Evolutionary conservation across 495 filamentous ascomycete species (phyloP).

Genomic region (Articulospora tetracladia): DNA sequence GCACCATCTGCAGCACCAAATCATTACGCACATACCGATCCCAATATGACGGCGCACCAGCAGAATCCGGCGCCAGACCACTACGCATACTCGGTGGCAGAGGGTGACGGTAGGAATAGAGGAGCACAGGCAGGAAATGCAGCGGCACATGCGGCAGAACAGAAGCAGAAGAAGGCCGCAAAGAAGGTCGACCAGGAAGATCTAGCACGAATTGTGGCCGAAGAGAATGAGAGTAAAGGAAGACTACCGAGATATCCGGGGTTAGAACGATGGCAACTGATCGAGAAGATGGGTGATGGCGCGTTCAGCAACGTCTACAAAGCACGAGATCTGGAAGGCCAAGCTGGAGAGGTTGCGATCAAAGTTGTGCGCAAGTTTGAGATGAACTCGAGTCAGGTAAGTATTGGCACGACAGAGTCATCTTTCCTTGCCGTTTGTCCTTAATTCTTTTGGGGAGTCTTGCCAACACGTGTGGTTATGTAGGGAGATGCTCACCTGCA

Average conservation of each 20-base stretch:
- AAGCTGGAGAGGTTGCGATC: conserved; percentile 83
- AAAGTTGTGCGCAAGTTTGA: conserved; percentile 98
- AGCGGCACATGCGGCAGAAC: conserved; percentile 49
- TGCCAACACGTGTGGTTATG: conserved; percentile 21
- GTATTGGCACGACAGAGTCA: conserved; percentile 34
- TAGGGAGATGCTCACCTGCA: conserved; percentile 87
- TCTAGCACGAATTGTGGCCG: conserved; percentile 80
- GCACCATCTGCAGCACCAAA: conserved; percentile 37
- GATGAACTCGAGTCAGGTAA: conserved; percentile 97
- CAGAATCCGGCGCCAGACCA: conserved; percentile 42
- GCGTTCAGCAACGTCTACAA: conserved; percentile 99
- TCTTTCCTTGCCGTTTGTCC: conserved; percentile 19
- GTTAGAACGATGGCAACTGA: conserved; percentile 80
- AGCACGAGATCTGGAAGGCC: conserved; percentile 65
- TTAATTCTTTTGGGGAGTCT: conserved; percentile 9
- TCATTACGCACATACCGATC: conserved; percentile 51
- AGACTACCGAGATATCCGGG: conserved; percentile 91
- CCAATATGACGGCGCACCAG: conserved; percentile 41
- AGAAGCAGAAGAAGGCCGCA: conserved; percentile 37
- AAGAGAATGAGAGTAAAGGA: conserved; percentile 78
- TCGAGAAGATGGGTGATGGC: conserved; percentile 99
- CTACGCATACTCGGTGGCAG: conserved; percentile 51
- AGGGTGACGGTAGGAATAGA: conserved; percentile 52
- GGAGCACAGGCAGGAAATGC: conserved; percentile 60
- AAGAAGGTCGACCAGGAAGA: conserved; percentile 60